Conservation (phyloP, 1,284 basidiomycete genomes). For the Rhodotorula sp. region DNA sequence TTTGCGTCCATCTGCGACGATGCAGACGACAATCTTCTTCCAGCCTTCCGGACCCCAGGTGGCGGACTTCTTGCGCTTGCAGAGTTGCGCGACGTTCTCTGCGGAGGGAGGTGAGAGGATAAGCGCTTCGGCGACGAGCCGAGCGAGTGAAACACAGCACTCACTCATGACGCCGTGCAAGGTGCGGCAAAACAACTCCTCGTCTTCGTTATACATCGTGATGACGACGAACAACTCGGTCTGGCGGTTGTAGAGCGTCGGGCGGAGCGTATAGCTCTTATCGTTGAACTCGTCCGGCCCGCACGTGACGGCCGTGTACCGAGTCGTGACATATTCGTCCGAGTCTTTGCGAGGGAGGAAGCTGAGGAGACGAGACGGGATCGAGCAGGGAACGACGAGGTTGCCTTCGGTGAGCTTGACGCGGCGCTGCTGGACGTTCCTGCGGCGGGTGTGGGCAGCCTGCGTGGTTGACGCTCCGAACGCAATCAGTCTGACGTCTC, state of each 20-base stretch:
- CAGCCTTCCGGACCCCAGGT: conserved; percentile 96
- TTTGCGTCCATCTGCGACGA: conserved; percentile 90
- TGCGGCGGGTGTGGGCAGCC: conserved; percentile 35
- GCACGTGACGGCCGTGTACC: conserved; percentile 79
- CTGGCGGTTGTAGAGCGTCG: conserved; percentile 71
- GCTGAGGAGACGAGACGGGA: conserved; percentile 71
- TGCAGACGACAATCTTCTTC: conserved; percentile 97
- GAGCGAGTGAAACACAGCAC: not conserved
- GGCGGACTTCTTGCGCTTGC: conserved; percentile 85
- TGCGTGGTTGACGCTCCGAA: not conserved
- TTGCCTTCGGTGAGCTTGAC: conserved; percentile 68
- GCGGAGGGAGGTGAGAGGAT: conserved; percentile 2
- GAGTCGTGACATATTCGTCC: conserved; percentile 73
- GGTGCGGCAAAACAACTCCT: conserved; percentile 87
- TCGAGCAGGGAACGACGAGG: conserved; percentile 75
- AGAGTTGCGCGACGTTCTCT: conserved; percentile 62
- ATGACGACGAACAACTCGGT: conserved; percentile 59
- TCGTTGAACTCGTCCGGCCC: conserved; percentile 89
- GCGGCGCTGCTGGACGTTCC: conserved; percentile 51
- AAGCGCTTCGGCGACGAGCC: no score
- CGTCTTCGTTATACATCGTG: conserved; percentile 77
- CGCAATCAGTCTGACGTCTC: no score
- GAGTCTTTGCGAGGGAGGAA: conserved; percentile 75
- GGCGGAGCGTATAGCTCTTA: conserved; percentile 78
- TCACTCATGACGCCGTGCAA: conserved; percentile 87